These are phyloP conservation scores for Pseudocercospora macadamiae DNA, from an alignment of 2,329 filamentous ascomycete genomes.

Conservation along the genomic window DNA sequence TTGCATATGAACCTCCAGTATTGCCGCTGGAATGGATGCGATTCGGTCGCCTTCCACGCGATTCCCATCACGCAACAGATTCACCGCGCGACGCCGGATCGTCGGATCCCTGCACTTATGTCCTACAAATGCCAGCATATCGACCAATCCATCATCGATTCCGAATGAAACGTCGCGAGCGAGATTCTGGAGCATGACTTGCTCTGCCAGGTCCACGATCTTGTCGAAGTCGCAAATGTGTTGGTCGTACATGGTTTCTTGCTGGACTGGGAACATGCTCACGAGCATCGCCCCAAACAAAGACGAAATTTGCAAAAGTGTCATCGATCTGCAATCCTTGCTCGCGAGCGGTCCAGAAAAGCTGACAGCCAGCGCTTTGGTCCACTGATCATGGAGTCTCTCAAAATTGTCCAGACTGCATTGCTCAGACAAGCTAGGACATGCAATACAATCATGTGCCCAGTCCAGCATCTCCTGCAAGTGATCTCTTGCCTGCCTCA, in stretches of 20 bases:
- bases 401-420: not conserved
- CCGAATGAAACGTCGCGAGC: not conserved
- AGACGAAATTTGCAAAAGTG: not conserved
- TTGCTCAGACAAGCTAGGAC: not conserved
- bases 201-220: not conserved
- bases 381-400: not conserved
- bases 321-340: not conserved
- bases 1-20: not conserved
- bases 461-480: slow-evolving; percentile 3
- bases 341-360: not conserved
- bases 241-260: not conserved
- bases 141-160: not conserved
- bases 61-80: not conserved
- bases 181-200: not conserved
- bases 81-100: not conserved
- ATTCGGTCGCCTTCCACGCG: slow-evolving; percentile 1
- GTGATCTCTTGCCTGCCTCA: not conserved
- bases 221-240: not conserved
- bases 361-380: not conserved
- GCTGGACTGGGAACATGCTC: too few species aligned
- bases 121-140: not conserved
- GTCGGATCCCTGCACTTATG: slow-evolving; percentile 3
- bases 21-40: not conserved
- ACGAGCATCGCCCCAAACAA: not conserved
- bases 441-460: not conserved